Conservation (phyloP, 768 basidiomycete species). For the Rhodotorula kratochvilovae region DNA sequence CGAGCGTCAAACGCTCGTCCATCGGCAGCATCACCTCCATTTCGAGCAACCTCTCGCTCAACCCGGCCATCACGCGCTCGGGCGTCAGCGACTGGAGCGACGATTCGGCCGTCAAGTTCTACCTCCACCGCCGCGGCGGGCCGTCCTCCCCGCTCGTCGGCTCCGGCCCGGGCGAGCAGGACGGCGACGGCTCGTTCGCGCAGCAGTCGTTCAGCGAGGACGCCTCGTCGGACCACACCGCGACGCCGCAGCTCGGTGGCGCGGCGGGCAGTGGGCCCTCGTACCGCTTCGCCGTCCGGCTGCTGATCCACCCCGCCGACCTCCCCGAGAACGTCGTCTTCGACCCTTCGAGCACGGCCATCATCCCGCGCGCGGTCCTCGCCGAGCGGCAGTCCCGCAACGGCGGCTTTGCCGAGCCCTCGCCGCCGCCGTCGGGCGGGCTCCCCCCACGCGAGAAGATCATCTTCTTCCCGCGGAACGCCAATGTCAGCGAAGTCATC, state of each 20-base stretch:
- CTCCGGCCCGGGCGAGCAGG: conserved; percentile 6
- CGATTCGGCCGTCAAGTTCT: conserved; percentile 94
- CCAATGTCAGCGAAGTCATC: conserved; percentile 92
- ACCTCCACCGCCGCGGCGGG: conserved; percentile 64
- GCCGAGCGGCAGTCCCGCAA: conserved; percentile 56
- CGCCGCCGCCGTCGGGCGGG: background rate
- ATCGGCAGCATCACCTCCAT: conserved; percentile 93
- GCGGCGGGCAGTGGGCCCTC: conserved; percentile 64
- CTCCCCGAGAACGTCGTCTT: conserved; percentile 92
- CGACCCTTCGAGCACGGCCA: conserved; percentile 85
- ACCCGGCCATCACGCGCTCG: conserved; percentile 88
- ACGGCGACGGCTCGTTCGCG: background rate
- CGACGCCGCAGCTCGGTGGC: background rate
- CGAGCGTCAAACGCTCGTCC: conserved; percentile 86
- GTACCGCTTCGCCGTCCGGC: conserved; percentile 74
- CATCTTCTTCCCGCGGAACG: conserved; percentile 87
- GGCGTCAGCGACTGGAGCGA: conserved; percentile 98
- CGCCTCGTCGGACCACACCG: background rate
- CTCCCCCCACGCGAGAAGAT: conserved; percentile 61
- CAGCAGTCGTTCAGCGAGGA: background rate
- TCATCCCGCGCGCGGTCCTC: conserved; percentile 76
- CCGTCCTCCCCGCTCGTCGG: background rate
- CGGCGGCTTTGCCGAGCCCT: conserved; percentile 45
- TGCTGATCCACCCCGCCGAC: conserved; percentile 82
- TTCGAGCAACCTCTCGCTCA: conserved; percentile 67